Percentiles rank a stretch among this genome's conserved stretches.
phyloP scores from a whole-genome alignment of 805 yeast genomes.

The Kregervanrija delftensis region DNA sequence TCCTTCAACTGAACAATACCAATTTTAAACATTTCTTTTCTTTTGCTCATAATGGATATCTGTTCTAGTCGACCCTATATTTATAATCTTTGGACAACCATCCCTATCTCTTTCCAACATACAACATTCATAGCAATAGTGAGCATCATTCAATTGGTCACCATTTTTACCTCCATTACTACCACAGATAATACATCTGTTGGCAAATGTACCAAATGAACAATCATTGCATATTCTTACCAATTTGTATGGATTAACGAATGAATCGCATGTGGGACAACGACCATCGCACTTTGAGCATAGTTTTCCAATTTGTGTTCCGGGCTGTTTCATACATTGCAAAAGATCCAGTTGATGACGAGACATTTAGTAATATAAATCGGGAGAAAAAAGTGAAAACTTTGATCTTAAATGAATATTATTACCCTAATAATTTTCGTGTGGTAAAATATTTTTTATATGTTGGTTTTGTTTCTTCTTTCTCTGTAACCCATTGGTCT shows the following conservation, averaged over 20 bases:
- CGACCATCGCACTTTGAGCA: slow-evolving; percentile 87
- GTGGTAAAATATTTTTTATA: background rate
- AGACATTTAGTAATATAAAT: slow-evolving; percentile 45
- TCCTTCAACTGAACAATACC: background rate
- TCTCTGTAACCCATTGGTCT: background rate
- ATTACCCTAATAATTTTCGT: too few relatives aligned
- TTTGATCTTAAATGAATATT: background rate
- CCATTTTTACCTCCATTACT: slow-evolving; percentile 34
- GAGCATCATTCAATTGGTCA: slow-evolving; percentile 50
- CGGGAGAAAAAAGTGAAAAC: background rate
- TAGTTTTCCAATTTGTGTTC: slow-evolving; percentile 58
- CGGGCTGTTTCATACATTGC: slow-evolving; percentile 82
- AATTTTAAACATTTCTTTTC: slow-evolving; percentile 17
- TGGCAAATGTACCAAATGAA: slow-evolving; percentile 58
- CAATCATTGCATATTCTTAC: slow-evolving; percentile 84
- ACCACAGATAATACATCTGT: slow-evolving; percentile 77
- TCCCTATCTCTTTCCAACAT: slow-evolving; percentile 73
- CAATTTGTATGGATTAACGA: slow-evolving; percentile 58
- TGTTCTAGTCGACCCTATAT: slow-evolving; percentile 69
- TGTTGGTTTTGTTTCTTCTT: background rate
- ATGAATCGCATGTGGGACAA: slow-evolving; percentile 87
- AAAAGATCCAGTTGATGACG: slow-evolving; percentile 83
- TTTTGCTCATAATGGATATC: slow-evolving; percentile 60
- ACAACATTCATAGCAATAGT: slow-evolving; percentile 83
- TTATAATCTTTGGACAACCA: slow-evolving; percentile 84